Conservation (phyloP, 2,329 filamentous ascomycete species). For the Tolypocladium nubicola region DNA sequence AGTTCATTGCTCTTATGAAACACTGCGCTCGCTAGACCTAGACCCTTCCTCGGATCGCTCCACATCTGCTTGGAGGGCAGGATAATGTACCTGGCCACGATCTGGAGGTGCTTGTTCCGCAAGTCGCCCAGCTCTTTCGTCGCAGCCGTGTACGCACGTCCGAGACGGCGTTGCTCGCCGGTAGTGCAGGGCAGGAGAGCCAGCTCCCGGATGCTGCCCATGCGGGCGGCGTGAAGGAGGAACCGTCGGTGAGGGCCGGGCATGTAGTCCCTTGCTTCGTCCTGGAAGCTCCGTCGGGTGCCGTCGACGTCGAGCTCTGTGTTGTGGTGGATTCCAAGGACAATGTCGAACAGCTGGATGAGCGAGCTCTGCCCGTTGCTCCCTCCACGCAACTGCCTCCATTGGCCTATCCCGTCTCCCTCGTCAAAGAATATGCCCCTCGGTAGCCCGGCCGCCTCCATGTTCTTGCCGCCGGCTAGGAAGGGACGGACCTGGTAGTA, state of each 20-base stretch:
- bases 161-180: conserved; percentile 34
- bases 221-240: conserved; percentile 55
- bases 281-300: conserved; percentile 31
- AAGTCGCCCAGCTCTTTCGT: conserved; percentile 65
- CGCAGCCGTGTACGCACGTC: conserved; percentile 54
- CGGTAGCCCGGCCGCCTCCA: conserved; percentile 74
- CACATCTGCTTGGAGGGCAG: conserved; percentile 50
- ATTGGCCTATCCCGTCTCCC: conserved; percentile 52
- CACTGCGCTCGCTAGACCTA: conserved; percentile 32
- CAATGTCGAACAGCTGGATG: conserved; percentile 86
- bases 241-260: conserved; percentile 74
- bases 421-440: conserved; percentile 78
- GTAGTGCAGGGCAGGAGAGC: conserved; percentile 44
- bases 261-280: conserved; percentile 82
- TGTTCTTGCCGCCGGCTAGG: conserved; percentile 85
- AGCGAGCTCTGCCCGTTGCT: conserved; percentile 90
- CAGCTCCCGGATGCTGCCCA: conserved; percentile 65
- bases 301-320: conserved; percentile 21
- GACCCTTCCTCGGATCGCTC: conserved; percentile 22
- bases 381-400: conserved; percentile 77
- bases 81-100: conserved; percentile 86
- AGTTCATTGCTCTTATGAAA: conserved; percentile 34
- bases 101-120: conserved; percentile 77
- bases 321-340: conserved; percentile 70
- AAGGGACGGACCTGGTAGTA: conserved; percentile 84